Percentiles rank a stretch among this genome's conserved stretches.
Conservation (phyloP, 495 filamentous ascomycete genomes). For the Penicillium desertorum region DNA sequence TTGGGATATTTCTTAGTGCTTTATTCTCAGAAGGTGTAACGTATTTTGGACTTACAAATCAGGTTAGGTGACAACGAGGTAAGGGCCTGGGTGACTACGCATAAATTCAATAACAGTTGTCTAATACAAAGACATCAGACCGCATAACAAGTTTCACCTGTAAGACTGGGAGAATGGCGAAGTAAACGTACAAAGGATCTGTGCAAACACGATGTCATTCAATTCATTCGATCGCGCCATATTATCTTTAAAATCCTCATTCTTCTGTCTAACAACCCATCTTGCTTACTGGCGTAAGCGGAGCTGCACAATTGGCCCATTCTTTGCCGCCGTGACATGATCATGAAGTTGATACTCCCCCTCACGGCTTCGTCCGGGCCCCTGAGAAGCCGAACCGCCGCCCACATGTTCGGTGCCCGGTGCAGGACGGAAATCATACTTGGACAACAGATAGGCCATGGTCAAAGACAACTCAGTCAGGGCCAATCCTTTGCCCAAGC, state of each 20-base stretch:
- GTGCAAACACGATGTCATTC: too few relatives aligned
- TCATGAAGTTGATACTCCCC: constrained; percentile 11
- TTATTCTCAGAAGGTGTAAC: too few relatives aligned
- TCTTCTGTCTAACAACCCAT: background rate
- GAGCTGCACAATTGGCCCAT: constrained; percentile 9
- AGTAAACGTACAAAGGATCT: too few relatives aligned
- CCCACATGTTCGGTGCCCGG: background rate
- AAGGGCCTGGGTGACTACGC: too few relatives aligned
- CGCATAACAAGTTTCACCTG: too few relatives aligned
- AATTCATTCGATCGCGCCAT: too few relatives aligned
- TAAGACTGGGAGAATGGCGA: too few relatives aligned
- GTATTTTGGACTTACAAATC: too few relatives aligned
- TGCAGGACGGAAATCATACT: background rate
- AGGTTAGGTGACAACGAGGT: too few relatives aligned
- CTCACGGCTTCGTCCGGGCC: constrained; percentile 2
- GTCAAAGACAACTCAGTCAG: constrained; percentile 6
- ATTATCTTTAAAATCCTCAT: background rate
- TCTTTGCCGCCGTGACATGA: constrained; percentile 14
- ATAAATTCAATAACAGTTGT: too few relatives aligned
- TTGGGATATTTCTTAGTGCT: too few relatives aligned
- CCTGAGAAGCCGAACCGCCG: background rate
- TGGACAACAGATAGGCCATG: background rate
- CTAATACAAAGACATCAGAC: too few relatives aligned
- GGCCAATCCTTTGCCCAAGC: constrained; percentile 44
- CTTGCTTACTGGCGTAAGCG: constrained; percentile 4